Conservation (phyloP, 192 early-diverging fungal species). For the Funneliformis mosseae region DNA sequence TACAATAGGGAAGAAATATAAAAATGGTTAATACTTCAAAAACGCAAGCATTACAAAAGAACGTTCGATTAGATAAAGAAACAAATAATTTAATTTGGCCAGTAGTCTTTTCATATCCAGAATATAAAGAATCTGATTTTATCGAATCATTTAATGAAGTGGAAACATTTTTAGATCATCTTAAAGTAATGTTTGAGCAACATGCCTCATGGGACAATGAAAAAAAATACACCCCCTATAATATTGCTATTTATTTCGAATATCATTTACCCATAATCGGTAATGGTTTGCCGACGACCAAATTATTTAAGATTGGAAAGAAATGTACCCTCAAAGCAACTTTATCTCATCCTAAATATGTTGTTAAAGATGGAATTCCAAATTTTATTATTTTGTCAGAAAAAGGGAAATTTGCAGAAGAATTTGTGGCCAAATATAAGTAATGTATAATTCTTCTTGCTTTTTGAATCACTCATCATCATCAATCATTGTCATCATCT, state of each 20-base stretch:
- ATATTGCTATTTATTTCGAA: conserved; percentile 84
- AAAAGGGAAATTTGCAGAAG: neutral
- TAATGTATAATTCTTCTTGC: neutral
- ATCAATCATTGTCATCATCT: neutral
- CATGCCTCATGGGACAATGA: conserved; percentile 83
- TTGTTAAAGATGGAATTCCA: conserved; percentile 81
- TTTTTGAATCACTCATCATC: neutral
- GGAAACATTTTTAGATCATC: conserved; percentile 79
- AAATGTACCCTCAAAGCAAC: conserved; percentile 65
- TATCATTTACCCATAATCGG: conserved; percentile 47
- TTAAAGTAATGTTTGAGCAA: conserved; percentile 78
- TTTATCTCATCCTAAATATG: conserved; percentile 64
- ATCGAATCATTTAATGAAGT: conserved; percentile 85
- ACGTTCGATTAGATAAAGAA: conserved; percentile 55
- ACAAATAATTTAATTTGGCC: conserved; percentile 73
- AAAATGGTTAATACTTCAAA: conserved; percentile 45
- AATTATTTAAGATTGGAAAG: conserved; percentile 67
- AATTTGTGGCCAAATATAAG: conserved; percentile 9
- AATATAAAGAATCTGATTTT: conserved; percentile 87
- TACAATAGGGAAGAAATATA: conserved; percentile 49
- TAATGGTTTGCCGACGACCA: conserved; percentile 4
- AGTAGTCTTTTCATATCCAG: conserved; percentile 93
- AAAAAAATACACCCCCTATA: conserved; percentile 67
- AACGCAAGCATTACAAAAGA: conserved; percentile 39
- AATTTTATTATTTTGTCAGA: conserved; percentile 82